These are phyloP conservation scores for Penicillium psychrosexuale DNA, from an alignment of 2,329 filamentous ascomycete genomes.

Conservation along the genomic window DNA sequence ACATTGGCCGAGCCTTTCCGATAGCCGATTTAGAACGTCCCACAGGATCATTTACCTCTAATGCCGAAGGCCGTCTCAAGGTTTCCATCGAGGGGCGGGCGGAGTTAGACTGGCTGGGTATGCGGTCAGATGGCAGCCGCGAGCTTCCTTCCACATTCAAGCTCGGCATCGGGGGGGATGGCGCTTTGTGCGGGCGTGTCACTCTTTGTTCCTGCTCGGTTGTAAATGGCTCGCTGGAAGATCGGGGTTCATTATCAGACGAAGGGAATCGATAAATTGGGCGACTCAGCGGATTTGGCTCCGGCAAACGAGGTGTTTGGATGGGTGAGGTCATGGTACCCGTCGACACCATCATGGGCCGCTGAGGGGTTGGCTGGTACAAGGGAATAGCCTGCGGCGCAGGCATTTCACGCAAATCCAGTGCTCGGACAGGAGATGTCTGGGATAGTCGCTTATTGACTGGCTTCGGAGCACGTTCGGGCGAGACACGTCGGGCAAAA, in stretches of 20 bases:
- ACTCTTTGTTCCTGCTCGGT: slow-evolving; percentile 24
- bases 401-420: slow-evolving; percentile 25
- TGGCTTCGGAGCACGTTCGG: slow-evolving; percentile 34
- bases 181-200: slow-evolving; percentile 17
- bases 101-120: slow-evolving; percentile 55
- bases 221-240: slow-evolving; percentile 50
- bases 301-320: slow-evolving; percentile 38
- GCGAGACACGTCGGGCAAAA: slow-evolving; percentile 56
- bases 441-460: slow-evolving; percentile 25
- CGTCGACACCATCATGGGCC: slow-evolving; percentile 60
- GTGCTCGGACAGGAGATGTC: slow-evolving; percentile 25
- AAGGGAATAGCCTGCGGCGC: slow-evolving; percentile 31
- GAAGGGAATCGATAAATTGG: slow-evolving; percentile 56
- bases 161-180: slow-evolving; percentile 35
- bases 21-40: slow-evolving; percentile 63
- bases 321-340: slow-evolving; percentile 74
- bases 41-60: slow-evolving; percentile 60
- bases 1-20: slow-evolving; percentile 68
- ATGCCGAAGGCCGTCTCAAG: slow-evolving; percentile 57
- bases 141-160: slow-evolving; percentile 50
- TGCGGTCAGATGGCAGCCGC: slow-evolving; percentile 47
- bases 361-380: slow-evolving; percentile 47
- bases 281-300: slow-evolving; percentile 31
- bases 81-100: slow-evolving; percentile 70
- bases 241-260: slow-evolving; percentile 41